phyloP scores from a whole-genome alignment of 1,284 basidiomycete species.

The Ustilago nuda region DNA sequence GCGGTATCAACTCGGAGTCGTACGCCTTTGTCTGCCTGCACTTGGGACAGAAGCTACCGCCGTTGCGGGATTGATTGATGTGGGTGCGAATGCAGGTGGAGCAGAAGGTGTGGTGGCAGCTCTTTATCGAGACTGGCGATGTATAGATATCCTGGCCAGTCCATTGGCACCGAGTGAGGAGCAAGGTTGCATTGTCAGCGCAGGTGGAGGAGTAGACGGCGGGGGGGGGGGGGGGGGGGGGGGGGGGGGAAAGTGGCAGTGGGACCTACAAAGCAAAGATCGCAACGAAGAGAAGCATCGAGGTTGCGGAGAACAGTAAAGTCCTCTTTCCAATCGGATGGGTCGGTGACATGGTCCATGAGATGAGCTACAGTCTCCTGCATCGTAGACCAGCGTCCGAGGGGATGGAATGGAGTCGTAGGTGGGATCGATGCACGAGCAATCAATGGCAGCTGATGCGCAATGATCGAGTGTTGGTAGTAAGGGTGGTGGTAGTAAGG shows the following conservation, averaged over 20 bases:
- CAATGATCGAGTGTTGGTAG: no score
- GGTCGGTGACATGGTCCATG: constrained; percentile 59
- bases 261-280: constrained; percentile 56
- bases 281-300: constrained; percentile 60
- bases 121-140: constrained; percentile 62
- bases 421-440: background rate
- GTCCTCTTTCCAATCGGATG: constrained; percentile 61
- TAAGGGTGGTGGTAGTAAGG: no score
- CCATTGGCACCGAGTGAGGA: background rate
- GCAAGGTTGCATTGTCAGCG: background rate
- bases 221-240: no score
- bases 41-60: constrained; percentile 63
- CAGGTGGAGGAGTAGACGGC: no score
- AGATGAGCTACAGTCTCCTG: constrained; percentile 23
- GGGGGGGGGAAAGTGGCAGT: no score
- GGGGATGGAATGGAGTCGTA: background rate
- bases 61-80: constrained; percentile 64
- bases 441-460: background rate
- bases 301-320: constrained; percentile 52
- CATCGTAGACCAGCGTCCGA: constrained; percentile 4
- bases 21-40: constrained; percentile 65
- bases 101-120: constrained; percentile 65
- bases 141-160: constrained; percentile 57
- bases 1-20: constrained; percentile 61
- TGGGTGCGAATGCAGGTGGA: constrained; percentile 65